phyloP scores from a whole-genome alignment of 495 filamentous ascomycete genomes.

The Neurospora discreta region DNA sequence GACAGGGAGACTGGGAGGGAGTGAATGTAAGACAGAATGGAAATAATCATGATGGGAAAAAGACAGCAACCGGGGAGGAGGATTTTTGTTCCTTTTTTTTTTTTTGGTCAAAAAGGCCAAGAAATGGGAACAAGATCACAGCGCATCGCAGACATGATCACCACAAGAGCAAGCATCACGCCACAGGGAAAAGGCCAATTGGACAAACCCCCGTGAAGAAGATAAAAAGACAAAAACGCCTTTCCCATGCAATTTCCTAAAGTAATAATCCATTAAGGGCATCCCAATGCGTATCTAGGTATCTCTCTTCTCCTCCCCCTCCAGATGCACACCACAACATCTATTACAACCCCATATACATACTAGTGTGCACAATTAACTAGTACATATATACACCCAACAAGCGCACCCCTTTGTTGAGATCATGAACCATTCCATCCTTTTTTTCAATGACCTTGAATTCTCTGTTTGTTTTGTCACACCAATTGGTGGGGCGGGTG shows the following conservation, averaged over 20 bases:
- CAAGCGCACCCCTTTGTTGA: neutral
- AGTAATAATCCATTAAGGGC: neutral
- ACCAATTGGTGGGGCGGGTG: neutral
- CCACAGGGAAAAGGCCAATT: neutral
- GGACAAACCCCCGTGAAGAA: neutral
- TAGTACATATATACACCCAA: neutral
- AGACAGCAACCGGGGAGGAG: no score
- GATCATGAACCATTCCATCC: neutral
- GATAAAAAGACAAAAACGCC: neutral
- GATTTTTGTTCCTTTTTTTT: no score
- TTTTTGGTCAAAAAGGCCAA: no score
- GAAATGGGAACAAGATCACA: no score
- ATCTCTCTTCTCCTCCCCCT: neutral
- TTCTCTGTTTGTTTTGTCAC: neutral
- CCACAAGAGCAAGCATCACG: no score
- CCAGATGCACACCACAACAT: neutral
- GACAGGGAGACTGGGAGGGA: no score
- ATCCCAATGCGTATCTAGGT: neutral
- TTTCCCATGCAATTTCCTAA: neutral
- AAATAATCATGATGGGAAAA: no score
- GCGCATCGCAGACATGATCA: neutral
- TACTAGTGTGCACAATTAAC: neutral
- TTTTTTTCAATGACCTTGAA: no score
- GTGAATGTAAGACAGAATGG: no score
- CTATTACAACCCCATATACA: neutral